A percentile compares a stretch with the other conserved stretches of the same genome.
Evolutionary conservation across 2,329 filamentous ascomycete species (phyloP).

Genomic region (Lachnellula arida): DNA sequence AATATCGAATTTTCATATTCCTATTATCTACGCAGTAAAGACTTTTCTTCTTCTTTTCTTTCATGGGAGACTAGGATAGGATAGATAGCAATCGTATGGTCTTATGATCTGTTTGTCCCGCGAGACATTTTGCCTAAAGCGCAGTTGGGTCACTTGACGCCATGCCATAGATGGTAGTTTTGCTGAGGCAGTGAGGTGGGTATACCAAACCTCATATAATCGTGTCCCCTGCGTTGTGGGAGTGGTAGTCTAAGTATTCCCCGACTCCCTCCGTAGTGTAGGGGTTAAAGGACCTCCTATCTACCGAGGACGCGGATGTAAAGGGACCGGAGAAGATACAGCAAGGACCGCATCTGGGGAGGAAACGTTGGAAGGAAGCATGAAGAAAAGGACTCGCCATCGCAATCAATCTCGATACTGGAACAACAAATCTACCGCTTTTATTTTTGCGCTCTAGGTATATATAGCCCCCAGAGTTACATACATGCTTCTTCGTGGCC

Average conservation of each 20-base stretch:
- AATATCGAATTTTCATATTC: too few relatives aligned
- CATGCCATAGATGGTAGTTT: background rate
- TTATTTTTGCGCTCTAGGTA: slow-evolving; percentile 2
- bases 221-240: too few relatives aligned
- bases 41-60: too few relatives aligned
- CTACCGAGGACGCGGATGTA: too few relatives aligned
- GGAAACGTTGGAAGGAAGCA: background rate
- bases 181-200: background rate
- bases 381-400: slow-evolving; percentile 4
- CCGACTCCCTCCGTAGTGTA: too few relatives aligned
- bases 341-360: background rate
- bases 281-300: too few relatives aligned
- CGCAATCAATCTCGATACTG: slow-evolving; percentile 8
- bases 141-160: background rate
- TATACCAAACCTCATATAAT: background rate
- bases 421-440: slow-evolving; percentile 1
- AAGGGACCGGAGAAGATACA: background rate
- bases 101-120: background rate
- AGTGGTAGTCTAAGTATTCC: too few relatives aligned
- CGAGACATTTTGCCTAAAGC: background rate
- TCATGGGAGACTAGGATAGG: too few relatives aligned
- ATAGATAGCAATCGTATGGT: background rate
- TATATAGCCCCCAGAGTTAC: background rate
- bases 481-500: background rate
- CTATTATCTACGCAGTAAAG: too few relatives aligned